These are phyloP conservation scores for Aspergillus udagawae DNA, from an alignment of 2,329 filamentous ascomycete genomes.

Conservation along the genomic window DNA sequence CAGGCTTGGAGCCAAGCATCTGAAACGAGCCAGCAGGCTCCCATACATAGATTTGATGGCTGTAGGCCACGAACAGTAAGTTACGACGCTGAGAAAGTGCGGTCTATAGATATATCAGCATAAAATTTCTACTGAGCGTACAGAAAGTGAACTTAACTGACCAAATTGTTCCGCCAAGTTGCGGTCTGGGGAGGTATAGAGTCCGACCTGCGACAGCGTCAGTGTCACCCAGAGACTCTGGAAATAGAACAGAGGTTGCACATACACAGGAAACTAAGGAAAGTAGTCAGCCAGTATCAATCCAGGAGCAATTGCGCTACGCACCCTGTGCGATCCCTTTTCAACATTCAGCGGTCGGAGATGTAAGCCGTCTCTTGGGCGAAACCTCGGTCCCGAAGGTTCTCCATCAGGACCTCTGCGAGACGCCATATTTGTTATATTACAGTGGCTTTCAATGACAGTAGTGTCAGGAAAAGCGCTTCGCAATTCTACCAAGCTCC, in stretches of 20 bases:
- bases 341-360: slow-evolving; percentile 31
- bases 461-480: background rate
- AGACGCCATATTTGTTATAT: slow-evolving; percentile 17
- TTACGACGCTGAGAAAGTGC: slow-evolving; percentile 47
- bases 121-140: background rate
- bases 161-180: slow-evolving; percentile 44
- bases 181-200: slow-evolving; percentile 28
- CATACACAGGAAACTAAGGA: slow-evolving; percentile 16
- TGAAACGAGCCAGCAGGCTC: slow-evolving; percentile 40
- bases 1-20: slow-evolving; percentile 33
- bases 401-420: slow-evolving; percentile 6
- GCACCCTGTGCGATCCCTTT: slow-evolving; percentile 29
- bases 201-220: slow-evolving; percentile 20
- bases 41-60: slow-evolving; percentile 42
- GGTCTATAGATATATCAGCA: slow-evolving; percentile 24
- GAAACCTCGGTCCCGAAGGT: slow-evolving; percentile 4
- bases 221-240: background rate
- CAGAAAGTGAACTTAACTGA: slow-evolving; percentile 15
- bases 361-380: slow-evolving; percentile 22
- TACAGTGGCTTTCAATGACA: background rate
- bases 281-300: slow-evolving; percentile 8
- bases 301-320: slow-evolving; percentile 10
- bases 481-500: background rate
- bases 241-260: background rate
- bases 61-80: slow-evolving; percentile 43